A percentile compares a stretch with the other conserved stretches of the same genome.
phyloP scores from a whole-genome alignment of 805 yeast genomes.

The Candida argentea region DNA sequence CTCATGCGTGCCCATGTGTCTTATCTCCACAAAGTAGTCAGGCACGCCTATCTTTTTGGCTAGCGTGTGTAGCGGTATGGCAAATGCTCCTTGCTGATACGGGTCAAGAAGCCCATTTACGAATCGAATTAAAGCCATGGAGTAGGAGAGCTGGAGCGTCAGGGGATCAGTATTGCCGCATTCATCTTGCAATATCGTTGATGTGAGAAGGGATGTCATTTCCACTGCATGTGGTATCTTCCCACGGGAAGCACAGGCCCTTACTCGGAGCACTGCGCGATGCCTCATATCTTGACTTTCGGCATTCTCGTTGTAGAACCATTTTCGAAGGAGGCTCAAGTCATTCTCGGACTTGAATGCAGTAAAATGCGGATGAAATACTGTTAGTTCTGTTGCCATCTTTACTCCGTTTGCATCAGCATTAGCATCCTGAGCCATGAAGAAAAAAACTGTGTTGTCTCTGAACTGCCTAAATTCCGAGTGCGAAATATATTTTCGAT shows the following conservation, averaged over 20 bases:
- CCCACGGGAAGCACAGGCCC: conserved; percentile 50
- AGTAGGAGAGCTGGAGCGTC: conserved; percentile 42
- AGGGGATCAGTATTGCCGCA: conserved; percentile 15
- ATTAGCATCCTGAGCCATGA: too few relatives aligned
- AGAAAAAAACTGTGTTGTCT: too few relatives aligned
- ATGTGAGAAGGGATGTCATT: conserved; percentile 47
- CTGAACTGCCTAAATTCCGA: too few relatives aligned
- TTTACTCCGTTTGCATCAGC: too few relatives aligned
- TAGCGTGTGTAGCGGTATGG: conserved; percentile 65
- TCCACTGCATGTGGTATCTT: conserved; percentile 65
- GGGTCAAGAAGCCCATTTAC: conserved; percentile 91
- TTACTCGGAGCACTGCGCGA: conserved; percentile 42
- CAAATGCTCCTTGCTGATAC: conserved; percentile 65
- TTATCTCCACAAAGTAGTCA: conserved; percentile 71
- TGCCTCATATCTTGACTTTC: conserved; percentile 17
- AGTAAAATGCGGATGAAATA: too few relatives aligned
- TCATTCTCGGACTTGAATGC: too few relatives aligned
- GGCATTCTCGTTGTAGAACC: conserved; percentile 39
- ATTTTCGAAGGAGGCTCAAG: conserved; percentile 31
- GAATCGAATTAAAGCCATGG: conserved; percentile 71
- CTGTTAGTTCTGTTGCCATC: too few relatives aligned
- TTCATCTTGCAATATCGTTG: conserved; percentile 25
- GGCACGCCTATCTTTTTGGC: conserved; percentile 69
- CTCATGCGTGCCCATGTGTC: conserved; percentile 92
- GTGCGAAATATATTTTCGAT: too few relatives aligned